phyloP scores from a whole-genome alignment of 2,329 filamentous ascomycete genomes.

The Aspergillus luchuensis region DNA sequence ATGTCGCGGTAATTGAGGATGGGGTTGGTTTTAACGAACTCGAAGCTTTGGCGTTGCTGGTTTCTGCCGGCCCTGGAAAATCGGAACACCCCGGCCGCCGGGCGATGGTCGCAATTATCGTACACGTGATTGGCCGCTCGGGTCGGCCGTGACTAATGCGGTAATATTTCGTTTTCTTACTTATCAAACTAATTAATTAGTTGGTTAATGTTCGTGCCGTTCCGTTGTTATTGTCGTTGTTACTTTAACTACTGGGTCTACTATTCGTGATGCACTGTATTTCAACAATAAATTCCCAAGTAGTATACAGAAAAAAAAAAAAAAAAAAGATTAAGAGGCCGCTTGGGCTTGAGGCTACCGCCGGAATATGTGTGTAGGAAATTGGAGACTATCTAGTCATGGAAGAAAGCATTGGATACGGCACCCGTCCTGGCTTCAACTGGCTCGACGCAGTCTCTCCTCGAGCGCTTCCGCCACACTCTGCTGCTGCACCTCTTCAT shows the following conservation, averaged over 20 bases:
- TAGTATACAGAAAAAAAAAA: constrained; percentile 25
- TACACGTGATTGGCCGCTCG: constrained; percentile 43
- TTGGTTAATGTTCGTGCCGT: not conserved
- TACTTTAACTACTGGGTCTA: not conserved
- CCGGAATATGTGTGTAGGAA: not conserved
- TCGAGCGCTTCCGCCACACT: constrained; percentile 75
- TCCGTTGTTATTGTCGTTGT: not conserved
- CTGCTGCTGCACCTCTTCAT: constrained; percentile 86
- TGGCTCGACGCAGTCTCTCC: constrained; percentile 48
- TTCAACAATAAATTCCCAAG: not conserved
- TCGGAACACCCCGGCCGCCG: constrained; percentile 44
- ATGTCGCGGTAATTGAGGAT: constrained; percentile 32
- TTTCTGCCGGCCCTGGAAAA: constrained; percentile 39
- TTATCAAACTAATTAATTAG: no score
- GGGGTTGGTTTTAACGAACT: constrained; percentile 35
- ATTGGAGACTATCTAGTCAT: not conserved
- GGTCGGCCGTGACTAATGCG: constrained; percentile 11
- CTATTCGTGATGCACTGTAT: no score
- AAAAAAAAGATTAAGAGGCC: constrained; percentile 14
- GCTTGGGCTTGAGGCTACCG: not conserved
- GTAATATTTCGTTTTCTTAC: constrained; percentile 14
- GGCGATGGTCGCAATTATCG: constrained; percentile 38
- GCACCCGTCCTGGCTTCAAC: constrained; percentile 20
- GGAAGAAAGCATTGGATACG: no score
- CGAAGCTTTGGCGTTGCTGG: constrained; percentile 26